Evolutionary conservation across 352 stramenopile species (phyloP), one percentile per base, ranked within the genome.

Genomic region (Globisporangium orthogonon): DNA sequence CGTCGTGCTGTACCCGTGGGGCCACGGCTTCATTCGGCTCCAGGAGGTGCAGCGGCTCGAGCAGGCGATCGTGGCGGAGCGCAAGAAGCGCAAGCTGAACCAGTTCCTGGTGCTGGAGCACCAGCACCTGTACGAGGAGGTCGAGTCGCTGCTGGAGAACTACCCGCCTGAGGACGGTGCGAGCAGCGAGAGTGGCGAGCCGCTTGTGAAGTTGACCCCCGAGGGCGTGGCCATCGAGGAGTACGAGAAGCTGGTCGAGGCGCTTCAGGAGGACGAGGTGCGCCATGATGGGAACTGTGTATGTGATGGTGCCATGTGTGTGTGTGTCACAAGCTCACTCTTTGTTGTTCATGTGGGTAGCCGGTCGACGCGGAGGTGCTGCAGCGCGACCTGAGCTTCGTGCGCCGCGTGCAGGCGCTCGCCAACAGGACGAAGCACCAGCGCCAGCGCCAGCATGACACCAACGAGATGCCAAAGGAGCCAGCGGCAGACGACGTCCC

Each of bases 1-100:
- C 57, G 75, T 83, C 31, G 66, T 93, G 4, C 40, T 89, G 44
- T 93, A 76, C 60, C 78, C 83, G 7, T 93, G 78, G 77, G 83
- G 80, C 1, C 71, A 91, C 29, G 83, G 78, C 28, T 90, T 85
- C 62, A 63, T 93, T 33, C 78, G 86, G 45, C 52, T 80, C 23
- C 71, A 64, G n/a, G 60, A 78, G 7, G 70, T 91, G 18, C 64
- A 83, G 57, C 72, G 73, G 47, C 62, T 80, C 31, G 60, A 76
- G 1, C 48, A 68, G 37, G 70, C 70, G 18, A 57, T 78, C 49
- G 54, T 61, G 3, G 69, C 66, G 15, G 56, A 78, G 40, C 58
- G 70, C 5, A 73, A 75, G 58, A 86, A 84, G 45, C 73, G 74
- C 58, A 63, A 59, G 31, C 73, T 60, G 51, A 78, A 76, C 50